Evolutionary conservation across 192 early-diverging fungal genomes (phyloP).

Genomic region (Blastocladiella britannica): DNA sequence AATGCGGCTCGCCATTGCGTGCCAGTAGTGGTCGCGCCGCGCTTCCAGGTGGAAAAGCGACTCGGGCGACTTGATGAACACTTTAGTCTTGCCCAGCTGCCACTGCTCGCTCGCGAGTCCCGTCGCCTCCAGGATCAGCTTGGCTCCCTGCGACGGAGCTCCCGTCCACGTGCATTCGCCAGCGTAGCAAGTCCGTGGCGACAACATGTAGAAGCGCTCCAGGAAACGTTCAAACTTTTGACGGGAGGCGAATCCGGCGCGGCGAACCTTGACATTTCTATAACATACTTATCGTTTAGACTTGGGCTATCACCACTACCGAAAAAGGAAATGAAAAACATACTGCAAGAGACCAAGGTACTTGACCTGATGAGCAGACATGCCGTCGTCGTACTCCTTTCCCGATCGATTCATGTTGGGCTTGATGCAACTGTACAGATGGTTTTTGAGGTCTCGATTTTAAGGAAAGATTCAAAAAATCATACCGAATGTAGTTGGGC

Average conservation of each 20-base stretch:
- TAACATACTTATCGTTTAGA: too few species aligned
- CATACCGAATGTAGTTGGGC: conserved; percentile 73
- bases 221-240: conserved; percentile 83
- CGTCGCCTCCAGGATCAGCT: conserved; percentile 66
- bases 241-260: conserved; percentile 94
- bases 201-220: conserved; percentile 55
- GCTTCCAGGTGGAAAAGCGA: conserved; percentile 78
- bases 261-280: conserved; percentile 87
- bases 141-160: conserved; percentile 40
- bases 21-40: conserved; percentile 85
- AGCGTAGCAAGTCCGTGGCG: conserved; percentile 55
- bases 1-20: conserved; percentile 80
- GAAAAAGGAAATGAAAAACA: too few species aligned
- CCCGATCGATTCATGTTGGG: conserved; percentile 89
- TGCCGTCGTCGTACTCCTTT: conserved; percentile 71
- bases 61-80: conserved; percentile 90
- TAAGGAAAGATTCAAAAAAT: conserved; percentile 1
- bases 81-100: conserved; percentile 88
- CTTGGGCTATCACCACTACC: too few species aligned
- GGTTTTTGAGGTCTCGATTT: too few species aligned
- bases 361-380: conserved; percentile 89
- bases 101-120: conserved; percentile 68
- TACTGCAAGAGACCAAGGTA: conserved; percentile 92
- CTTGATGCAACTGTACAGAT: too few species aligned
- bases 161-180: conserved; percentile 71